Conservation (phyloP, 2,329 filamentous ascomycete genomes). For the Dothideomycetidae sp. region DNA sequence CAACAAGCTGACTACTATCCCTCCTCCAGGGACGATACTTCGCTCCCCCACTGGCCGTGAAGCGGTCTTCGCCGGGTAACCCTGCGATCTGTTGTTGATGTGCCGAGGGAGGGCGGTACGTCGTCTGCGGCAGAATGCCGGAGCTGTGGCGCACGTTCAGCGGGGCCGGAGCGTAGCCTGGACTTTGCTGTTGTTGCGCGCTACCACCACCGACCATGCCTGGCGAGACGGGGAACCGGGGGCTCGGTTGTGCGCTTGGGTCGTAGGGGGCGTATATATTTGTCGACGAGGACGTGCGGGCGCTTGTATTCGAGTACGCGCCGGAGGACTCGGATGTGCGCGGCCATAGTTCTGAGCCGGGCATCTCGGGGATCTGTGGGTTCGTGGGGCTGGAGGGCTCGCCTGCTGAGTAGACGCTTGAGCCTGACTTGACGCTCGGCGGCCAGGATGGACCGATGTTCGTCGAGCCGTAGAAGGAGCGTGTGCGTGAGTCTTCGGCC, state of each 20-base stretch:
- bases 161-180: background rate
- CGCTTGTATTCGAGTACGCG: background rate
- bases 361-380: background rate
- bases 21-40: background rate
- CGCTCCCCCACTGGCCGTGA: too few relatives aligned
- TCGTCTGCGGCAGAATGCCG: background rate
- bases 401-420: background rate
- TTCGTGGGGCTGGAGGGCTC: background rate
- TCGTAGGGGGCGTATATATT: background rate
- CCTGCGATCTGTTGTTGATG: background rate
- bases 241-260: background rate
- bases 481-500: constrained; percentile 10
- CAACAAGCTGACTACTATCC: background rate
- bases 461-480: constrained; percentile 7
- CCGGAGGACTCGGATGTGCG: background rate
- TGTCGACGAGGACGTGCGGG: background rate
- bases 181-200: too few relatives aligned
- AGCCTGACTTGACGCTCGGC: constrained; percentile 2
- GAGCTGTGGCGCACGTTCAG: background rate
- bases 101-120: background rate
- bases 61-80: background rate
- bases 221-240: background rate
- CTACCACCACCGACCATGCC: background rate
- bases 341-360: background rate
- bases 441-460: constrained; percentile 2